A percentile compares a stretch with the other conserved stretches of the same genome.
phyloP scores from a whole-genome alignment of 2,329 filamentous ascomycete genomes.

The Fusarium praegraminearum region DNA sequence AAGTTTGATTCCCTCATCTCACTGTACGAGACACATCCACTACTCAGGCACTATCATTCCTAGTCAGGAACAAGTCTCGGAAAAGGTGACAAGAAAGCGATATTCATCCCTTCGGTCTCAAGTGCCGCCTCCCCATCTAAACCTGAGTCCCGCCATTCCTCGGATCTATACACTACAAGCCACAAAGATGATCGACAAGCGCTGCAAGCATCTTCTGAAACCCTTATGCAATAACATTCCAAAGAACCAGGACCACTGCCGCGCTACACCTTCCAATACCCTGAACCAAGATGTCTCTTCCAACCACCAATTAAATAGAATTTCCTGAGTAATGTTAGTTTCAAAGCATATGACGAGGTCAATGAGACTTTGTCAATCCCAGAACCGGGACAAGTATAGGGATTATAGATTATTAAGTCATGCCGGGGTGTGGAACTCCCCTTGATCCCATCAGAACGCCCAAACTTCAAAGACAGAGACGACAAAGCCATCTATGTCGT shows the following conservation, averaged over 20 bases:
- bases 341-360: no score
- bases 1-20: not conserved
- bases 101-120: not conserved
- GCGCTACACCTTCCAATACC: not conserved
- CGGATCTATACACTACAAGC: not conserved
- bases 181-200: not conserved
- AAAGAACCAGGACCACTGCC: not conserved
- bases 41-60: not conserved
- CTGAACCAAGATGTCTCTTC: no score
- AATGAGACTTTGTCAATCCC: not conserved
- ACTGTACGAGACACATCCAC: not conserved
- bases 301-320: no score
- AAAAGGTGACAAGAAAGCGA: not conserved
- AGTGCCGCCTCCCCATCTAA: not conserved
- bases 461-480: not conserved
- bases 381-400: not conserved
- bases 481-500: not conserved
- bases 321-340: accelerated
- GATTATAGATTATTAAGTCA: not conserved
- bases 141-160: not conserved
- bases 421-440: no score
- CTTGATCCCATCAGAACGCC: not conserved
- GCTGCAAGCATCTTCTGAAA: not conserved
- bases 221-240: not conserved
- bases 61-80: not conserved